These are phyloP conservation scores for Penicillium lividum DNA, from an alignment of 495 filamentous ascomycete genomes.

Conservation along the genomic window DNA sequence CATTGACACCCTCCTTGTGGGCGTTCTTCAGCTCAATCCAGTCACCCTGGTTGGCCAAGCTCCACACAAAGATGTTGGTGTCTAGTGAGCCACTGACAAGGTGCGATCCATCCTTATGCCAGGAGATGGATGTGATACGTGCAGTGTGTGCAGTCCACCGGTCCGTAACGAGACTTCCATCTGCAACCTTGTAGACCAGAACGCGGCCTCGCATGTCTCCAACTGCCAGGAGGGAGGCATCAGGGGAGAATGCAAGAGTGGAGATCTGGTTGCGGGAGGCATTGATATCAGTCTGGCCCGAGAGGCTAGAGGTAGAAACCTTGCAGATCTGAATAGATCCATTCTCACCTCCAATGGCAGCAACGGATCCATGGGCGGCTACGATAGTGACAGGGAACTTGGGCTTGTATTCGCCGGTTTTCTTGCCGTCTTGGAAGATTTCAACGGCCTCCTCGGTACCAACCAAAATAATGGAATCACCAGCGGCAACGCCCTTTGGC, in stretches of 20 bases:
- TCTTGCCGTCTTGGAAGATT: slow-evolving; percentile 60
- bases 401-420: slow-evolving; percentile 59
- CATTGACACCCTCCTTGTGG: slow-evolving; percentile 93
- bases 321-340: slow-evolving; percentile 72
- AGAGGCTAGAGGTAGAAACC: slow-evolving; percentile 48
- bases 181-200: slow-evolving; percentile 61
- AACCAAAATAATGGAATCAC: slow-evolving; percentile 57
- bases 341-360: slow-evolving; percentile 78
- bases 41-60: slow-evolving; percentile 76
- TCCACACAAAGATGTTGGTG: slow-evolving; percentile 91
- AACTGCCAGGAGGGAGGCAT: slow-evolving; percentile 71
- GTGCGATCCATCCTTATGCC: slow-evolving; percentile 73
- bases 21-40: slow-evolving; percentile 78
- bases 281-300: slow-evolving; percentile 46
- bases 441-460: slow-evolving; percentile 65
- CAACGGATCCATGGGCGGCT: slow-evolving; percentile 59
- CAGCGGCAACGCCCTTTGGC: slow-evolving; percentile 57
- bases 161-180: slow-evolving; percentile 51
- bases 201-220: slow-evolving; percentile 88
- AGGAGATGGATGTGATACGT: slow-evolving; percentile 77
- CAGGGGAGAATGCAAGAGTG: slow-evolving; percentile 74
- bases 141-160: slow-evolving; percentile 94
- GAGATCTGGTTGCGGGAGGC: slow-evolving; percentile 44
- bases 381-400: slow-evolving; percentile 69
- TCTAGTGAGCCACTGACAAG: slow-evolving; percentile 85